Conservation (phyloP, 2,329 filamentous ascomycete species). For the Ceratocystis huliohia region DNA sequence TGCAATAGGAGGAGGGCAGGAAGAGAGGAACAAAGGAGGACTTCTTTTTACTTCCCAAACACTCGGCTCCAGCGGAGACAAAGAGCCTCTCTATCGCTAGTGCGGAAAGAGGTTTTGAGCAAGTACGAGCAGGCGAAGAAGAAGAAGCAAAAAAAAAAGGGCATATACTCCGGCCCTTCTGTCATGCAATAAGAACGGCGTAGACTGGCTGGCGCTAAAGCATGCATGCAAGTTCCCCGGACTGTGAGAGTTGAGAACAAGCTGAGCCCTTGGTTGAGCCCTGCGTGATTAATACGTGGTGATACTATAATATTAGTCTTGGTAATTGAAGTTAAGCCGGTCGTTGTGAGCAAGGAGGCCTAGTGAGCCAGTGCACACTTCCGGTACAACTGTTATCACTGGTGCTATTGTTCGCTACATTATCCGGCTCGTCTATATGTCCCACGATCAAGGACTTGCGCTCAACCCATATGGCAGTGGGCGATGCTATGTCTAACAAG, state of each 20-base stretch:
- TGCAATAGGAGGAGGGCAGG: no score
- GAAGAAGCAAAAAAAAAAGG: neutral
- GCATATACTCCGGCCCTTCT: neutral
- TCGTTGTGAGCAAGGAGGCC: neutral
- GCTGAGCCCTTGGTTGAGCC: neutral
- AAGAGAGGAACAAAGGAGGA: no score
- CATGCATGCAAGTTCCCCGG: constrained; percentile 4
- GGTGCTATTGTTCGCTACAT: neutral
- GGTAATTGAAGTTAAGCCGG: neutral
- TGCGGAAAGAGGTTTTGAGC: no score
- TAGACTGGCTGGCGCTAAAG: neutral
- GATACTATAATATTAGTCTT: constrained; percentile 1
- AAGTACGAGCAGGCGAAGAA: neutral
- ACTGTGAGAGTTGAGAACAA: neutral
- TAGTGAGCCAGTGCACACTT: neutral
- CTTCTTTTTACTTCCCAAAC: no score
- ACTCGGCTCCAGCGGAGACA: no score
- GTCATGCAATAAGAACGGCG: neutral
- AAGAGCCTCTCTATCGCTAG: no score
- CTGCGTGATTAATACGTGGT: neutral
- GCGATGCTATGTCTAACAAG: neutral
- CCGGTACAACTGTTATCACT: neutral
- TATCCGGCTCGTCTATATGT: no score
- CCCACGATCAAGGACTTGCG: neutral
- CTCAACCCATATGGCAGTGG: neutral